Percentiles rank a stretch among this genome's conserved stretches.
Conservation (phyloP, 805 yeast genomes). For the Lachancea quebecensis region DNA sequence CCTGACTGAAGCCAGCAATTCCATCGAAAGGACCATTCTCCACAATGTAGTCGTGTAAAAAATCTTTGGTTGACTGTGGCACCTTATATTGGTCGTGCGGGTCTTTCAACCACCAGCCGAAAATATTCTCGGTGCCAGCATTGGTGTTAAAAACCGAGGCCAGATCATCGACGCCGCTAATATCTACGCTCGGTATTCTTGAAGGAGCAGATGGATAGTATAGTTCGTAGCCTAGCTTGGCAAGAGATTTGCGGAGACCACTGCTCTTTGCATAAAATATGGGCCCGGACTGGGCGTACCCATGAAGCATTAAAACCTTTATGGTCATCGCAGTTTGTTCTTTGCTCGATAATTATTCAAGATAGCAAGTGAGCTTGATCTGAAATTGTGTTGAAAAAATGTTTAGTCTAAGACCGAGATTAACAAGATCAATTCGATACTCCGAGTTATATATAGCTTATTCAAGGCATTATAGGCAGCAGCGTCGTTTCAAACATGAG, state of each 20-base stretch:
- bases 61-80: conserved; percentile 35
- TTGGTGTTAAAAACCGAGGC: conserved; percentile 32
- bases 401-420: no score
- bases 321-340: conserved; percentile 16
- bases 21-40: conserved; percentile 77
- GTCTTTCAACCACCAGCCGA: conserved; percentile 64
- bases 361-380: no score
- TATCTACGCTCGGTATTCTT: conserved; percentile 48
- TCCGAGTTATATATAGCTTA: no score
- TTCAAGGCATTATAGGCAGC: no score
- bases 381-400: no score
- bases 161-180: conserved; percentile 27
- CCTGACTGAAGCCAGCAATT: conserved; percentile 86
- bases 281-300: conserved; percentile 78
- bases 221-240: conserved; percentile 53
- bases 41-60: conserved; percentile 40
- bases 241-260: conserved; percentile 69
- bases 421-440: no score
- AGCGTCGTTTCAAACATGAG: conserved; percentile 6
- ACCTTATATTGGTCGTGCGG: conserved; percentile 33
- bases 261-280: conserved; percentile 79
- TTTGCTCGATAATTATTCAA: no score
- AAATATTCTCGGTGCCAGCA: conserved; percentile 22
- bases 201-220: conserved; percentile 74
- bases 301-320: conserved; percentile 79